A percentile compares a stretch with the other conserved stretches of the same genome.
phyloP scores from a whole-genome alignment of 345 rosid species.

The Carallia pectinifolia region DNA sequence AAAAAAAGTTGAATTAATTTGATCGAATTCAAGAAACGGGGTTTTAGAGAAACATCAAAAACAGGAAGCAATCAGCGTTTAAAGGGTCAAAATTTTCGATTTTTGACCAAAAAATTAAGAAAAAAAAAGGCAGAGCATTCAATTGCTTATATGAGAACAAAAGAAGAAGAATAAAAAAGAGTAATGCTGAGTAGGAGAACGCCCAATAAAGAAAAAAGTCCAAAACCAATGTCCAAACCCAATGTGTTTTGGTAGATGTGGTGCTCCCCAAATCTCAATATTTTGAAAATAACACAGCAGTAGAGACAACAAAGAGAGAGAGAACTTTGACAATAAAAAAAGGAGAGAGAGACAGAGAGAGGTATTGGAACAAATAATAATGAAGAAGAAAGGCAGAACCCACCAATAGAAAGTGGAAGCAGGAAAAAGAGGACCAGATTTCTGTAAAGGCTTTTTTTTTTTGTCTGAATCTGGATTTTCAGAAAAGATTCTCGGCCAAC shows the following conservation, averaged over 20 bases:
- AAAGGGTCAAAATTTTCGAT: neutral
- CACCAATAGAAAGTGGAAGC: neutral
- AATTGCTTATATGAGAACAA: neutral
- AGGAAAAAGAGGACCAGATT: neutral
- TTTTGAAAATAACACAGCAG: neutral
- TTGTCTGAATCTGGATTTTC: neutral
- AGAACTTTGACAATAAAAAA: neutral
- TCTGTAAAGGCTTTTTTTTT: neutral
- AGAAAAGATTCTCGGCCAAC: neutral
- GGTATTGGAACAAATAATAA: no score
- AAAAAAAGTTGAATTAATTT: neutral
- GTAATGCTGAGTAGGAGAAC: neutral
- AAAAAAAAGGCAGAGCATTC: neutral
- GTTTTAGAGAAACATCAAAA: slow-evolving; percentile 2
- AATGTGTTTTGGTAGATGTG: neutral
- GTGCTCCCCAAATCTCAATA: neutral
- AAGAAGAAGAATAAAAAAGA: neutral
- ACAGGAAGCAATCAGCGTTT: neutral
- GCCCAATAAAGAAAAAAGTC: no score
- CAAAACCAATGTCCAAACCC: neutral
- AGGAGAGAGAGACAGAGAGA: neutral
- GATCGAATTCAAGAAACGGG: neutral
- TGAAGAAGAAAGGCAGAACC: slow-evolving; percentile 7
- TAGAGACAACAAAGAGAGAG: neutral
- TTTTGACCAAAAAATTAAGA: neutral